Evolutionary conservation across 768 basidiomycete genomes (phyloP), one percentile per base, ranked within the genome.

Genomic region (Lactifluus piperatus): DNA sequence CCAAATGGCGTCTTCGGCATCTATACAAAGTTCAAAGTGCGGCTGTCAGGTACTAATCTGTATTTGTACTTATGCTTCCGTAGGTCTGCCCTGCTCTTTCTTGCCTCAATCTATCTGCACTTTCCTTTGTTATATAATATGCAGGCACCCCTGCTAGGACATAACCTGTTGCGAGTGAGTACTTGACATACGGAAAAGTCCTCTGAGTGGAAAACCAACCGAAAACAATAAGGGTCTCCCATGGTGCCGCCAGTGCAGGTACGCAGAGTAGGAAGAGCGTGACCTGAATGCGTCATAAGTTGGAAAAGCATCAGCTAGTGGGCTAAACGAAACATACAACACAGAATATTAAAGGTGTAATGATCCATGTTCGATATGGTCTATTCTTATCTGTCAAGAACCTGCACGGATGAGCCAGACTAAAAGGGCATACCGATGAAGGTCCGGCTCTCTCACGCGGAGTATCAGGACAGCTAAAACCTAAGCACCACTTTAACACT

Each of bases 311-410:
- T n/a, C 10, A 20, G 14, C 11, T 22, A 14, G 5, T 5, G n/a
- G n/a, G 26, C 29, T 4, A 2, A 13, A 14, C 14, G 20, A 18
- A 27, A 48, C 55, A 18, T 49, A 56, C 55, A 22, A 27, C 55
- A 34, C 55, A 49, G 37, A 56, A 56, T 48, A 49, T 49, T 27
- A 56, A n/a, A 20, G 55, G 55, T 18, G 55, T 56, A 14, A 30
- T 41, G 6, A 56, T 56, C 55, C 55, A 56, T 24, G 55, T 56
- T 45, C 47, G 34, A 49, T 56, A 56, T 16, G 55, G 55, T n/a
- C 55, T 56, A 39, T 22, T 27, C 1, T 27, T 36, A 10, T 18
- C 10, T 5, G 47, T 56, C 5, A 56, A 30, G 1, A 16, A 26
- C n/a, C 20, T 9, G 27, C 20, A 18, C 36, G 20, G 24, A 24